These are phyloP conservation scores for Vitis cinerea DNA, from an alignment of 164 flowering plant species.

Conservation along the genomic window DNA sequence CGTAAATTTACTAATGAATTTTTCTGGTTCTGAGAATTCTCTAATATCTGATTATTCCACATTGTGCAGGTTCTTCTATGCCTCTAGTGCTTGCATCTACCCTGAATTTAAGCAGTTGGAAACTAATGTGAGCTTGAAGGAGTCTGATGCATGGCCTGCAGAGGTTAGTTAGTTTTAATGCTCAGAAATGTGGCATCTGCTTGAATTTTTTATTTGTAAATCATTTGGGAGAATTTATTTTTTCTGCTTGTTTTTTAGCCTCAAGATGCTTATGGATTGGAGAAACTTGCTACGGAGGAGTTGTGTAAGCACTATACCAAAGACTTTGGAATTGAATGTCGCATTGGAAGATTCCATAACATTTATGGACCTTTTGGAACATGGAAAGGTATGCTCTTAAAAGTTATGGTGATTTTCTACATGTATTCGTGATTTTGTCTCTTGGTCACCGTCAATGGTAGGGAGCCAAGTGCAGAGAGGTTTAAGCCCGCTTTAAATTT, in stretches of 20 bases:
- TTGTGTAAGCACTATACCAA: conserved; percentile 95
- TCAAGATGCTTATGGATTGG: conserved; percentile 99
- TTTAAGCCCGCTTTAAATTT: too few relatives aligned
- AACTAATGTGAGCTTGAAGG: conserved; percentile 98
- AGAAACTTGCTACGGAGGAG: conserved; percentile 96
- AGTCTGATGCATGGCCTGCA: conserved; percentile 99
- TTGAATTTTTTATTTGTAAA: not conserved
- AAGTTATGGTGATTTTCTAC: not conserved
- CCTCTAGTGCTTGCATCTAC: conserved; percentile 98
- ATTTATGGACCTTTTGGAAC: conserved; percentile 98
- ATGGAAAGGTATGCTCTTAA: conserved; percentile 75
- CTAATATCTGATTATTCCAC: not conserved
- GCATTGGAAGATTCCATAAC: conserved; percentile 96
- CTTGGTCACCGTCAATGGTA: too few relatives aligned
- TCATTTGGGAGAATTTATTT: not conserved
- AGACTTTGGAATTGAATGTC: conserved; percentile 94
- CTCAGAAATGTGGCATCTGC: not conserved
- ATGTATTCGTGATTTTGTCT: not conserved
- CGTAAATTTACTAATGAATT: not conserved
- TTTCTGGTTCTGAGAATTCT: not conserved
- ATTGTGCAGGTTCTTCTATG: conserved; percentile 81
- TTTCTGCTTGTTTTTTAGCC: conserved; percentile 50
- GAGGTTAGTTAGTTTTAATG: conserved; percentile 52
- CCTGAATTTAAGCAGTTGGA: conserved; percentile 99
- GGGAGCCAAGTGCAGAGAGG: too few relatives aligned